These are phyloP conservation scores for Tuber umbilicatum DNA, from an alignment of 495 filamentous ascomycete species.

Conservation along the genomic window DNA sequence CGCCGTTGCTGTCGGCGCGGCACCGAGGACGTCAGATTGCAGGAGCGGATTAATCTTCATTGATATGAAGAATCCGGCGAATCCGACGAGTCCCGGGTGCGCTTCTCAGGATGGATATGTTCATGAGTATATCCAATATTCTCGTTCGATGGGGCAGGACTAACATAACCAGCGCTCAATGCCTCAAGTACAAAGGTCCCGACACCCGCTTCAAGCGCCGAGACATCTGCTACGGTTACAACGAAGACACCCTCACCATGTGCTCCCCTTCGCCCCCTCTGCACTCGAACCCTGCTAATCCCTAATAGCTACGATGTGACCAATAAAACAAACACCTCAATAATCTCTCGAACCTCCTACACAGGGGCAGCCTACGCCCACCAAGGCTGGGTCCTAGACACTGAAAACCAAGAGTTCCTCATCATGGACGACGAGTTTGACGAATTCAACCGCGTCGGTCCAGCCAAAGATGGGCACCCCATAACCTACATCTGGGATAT, in stretches of 20 bases:
- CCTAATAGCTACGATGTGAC: slow-evolving; percentile 54
- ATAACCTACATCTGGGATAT: slow-evolving; percentile 58
- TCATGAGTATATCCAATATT: slow-evolving; percentile 44
- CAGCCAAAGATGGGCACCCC: slow-evolving; percentile 47
- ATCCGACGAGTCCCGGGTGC: slow-evolving; percentile 51
- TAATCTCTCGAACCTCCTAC: slow-evolving; percentile 55
- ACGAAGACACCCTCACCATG: slow-evolving; percentile 48
- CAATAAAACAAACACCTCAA: slow-evolving; percentile 47
- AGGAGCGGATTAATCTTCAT: slow-evolving; percentile 52
- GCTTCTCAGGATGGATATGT: slow-evolving; percentile 53
- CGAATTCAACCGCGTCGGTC: slow-evolving; percentile 48
- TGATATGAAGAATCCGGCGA: slow-evolving; percentile 49
- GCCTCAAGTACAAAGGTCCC: slow-evolving; percentile 54
- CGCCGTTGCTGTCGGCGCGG: slow-evolving; percentile 49
- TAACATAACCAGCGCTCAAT: slow-evolving; percentile 46
- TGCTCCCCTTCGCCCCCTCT: slow-evolving; percentile 15
- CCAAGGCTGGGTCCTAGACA: slow-evolving; percentile 57
- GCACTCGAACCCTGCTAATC: slow-evolving; percentile 19
- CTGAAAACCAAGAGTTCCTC: slow-evolving; percentile 51
- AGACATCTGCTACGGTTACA: slow-evolving; percentile 59
- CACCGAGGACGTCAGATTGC: slow-evolving; percentile 48
- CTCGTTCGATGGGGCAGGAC: neutral
- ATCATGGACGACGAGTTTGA: slow-evolving; percentile 59
- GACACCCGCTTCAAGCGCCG: slow-evolving; percentile 49
- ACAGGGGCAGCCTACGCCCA: slow-evolving; percentile 56